Base-by-base conservation (phyloP, 2,329 filamentous ascomycete genomes). In the Neofusicoccum laricinum region DNA sequence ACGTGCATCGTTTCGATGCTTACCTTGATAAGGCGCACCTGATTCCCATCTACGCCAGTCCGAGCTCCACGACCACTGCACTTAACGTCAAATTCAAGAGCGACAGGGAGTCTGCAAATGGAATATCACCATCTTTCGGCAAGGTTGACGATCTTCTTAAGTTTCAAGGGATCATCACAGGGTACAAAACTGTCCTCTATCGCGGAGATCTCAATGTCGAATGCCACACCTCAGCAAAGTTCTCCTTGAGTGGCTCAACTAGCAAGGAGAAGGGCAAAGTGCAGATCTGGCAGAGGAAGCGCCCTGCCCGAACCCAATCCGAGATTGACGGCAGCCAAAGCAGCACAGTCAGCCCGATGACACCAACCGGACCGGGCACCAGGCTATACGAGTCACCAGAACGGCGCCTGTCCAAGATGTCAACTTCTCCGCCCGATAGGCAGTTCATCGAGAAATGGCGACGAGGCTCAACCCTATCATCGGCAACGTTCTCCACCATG, bases 271-370 rank as follows among this genome's bases (percentile, higher is more conserved):
- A 63, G 15, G 66, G 64, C 0, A 66, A 64, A 15, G 19, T 67
- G 6, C 66, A 67, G 34, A 51, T 66, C 14, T 67, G 66, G 66
- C 64, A 66, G 55, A 67, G 59, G 17, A 55, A 43, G 14, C 36
- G 51, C 3, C 53, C 45, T 34, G 38, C 50, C 14, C 59, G 41
- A 34, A 14, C 4, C 2, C 30, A 15, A 11, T 3, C 14, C 1
- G 30, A 17, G 21, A 36, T 36, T 14, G 38, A 49, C 30, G 17
- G 58, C 3, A 57, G 48, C 14, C 30, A 46, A 36, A 61, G 43
- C 34, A 49, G 49, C 19, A 46, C 43, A 11, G 14, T 14, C 10
- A 64, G 50, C 8, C 40, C 63, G 4, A 48, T 4, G 21, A 14
- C 32, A 2, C 25, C 51, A 4, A 59, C 15, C 4, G 38, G 3